Base-by-base conservation (phyloP, 2,329 filamentous ascomycete species). In the Phyllosticta citrichinensis region DNA sequence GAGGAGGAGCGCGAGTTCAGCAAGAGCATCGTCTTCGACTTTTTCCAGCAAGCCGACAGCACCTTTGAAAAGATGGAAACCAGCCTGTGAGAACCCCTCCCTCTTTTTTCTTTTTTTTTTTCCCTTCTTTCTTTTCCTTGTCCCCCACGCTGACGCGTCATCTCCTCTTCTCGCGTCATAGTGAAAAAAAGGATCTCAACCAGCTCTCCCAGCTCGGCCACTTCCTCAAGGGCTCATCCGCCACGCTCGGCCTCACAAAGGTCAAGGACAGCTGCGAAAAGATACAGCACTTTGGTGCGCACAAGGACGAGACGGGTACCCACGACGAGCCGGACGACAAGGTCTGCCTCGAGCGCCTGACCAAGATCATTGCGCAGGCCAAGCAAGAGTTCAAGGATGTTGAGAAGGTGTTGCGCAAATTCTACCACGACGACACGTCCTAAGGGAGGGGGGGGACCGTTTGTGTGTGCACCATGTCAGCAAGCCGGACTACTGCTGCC, bases 181-280 rank as follows among this genome's bases (percentile, higher is more conserved):
- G 91, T 65, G 74, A 84, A 66, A 73, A 81, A 2, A 81, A 83
- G 69, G 80, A 96, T 63, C 84, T 97, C 62, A 74, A 77, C n/a
- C 79, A 85, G 66, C 84, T 97, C 47, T 96, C 91, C 35, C 81
- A 83, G 58, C 85, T 96, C 33, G 94, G 94, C 52, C 94, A 99
- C 77, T 99, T 96, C 78, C 82, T 99, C 67, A 99, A 99, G 77
- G 94, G 94, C 63, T 97, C 93, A 6, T 97, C 93, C 9, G 93
- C 94, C 50, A 97, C 94, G 3, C 83, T 99, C 59, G 94, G 94
- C 54, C 83, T 97, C 60, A 87, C 83, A 69, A 95, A 95, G 74
- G 88, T 99, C 68, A 89, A 91, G 73, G 91, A 97, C 70, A 87
- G 85, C 64, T 99, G 94, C 77, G 92, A 97, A 77, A 91, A 95